These are phyloP conservation scores for Diaporthe sp. DNA, from an alignment of 2,329 filamentous ascomycete genomes.

Conservation along the genomic window DNA sequence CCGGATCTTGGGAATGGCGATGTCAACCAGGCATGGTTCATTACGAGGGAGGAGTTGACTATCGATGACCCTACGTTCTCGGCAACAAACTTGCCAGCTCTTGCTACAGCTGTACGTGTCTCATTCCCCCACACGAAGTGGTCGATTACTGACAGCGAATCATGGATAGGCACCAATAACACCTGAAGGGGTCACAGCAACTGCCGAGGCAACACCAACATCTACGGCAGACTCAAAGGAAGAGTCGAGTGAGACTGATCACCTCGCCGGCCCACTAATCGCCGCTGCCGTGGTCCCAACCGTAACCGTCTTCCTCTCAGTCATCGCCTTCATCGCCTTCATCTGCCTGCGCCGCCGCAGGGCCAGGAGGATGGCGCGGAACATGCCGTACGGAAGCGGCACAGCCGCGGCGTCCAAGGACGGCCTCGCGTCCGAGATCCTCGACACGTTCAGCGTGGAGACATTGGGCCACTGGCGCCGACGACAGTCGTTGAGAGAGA, in stretches of 20 bases:
- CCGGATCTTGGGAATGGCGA: neutral
- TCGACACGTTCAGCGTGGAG: conserved; percentile 26
- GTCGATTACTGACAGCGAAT: neutral
- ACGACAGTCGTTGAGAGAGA: neutral
- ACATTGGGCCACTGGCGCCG: conserved; percentile 19
- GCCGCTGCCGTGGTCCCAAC: conserved; percentile 34
- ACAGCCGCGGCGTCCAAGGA: neutral
- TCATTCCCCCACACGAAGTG: fast-evolving
- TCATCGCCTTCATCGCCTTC: conserved; percentile 12
- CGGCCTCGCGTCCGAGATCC: conserved; percentile 27
- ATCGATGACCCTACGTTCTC: conserved; percentile 30
- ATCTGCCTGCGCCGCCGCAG: conserved; percentile 29
- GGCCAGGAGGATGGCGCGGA: conserved; percentile 11
- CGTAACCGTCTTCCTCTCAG: neutral
- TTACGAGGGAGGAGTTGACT: neutral
- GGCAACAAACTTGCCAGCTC: conserved; percentile 14
- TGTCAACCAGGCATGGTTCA: conserved; percentile 18
- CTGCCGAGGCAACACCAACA: neutral
- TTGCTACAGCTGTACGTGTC: conserved; percentile 30
- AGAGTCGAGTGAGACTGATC: neutral
- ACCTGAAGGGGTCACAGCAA: neutral
- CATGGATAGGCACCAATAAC: neutral
- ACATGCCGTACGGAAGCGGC: conserved; percentile 20
- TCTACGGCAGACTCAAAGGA: neutral
- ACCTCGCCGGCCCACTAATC: conserved; percentile 28